These are phyloP conservation scores for Lipomyces yamadae DNA, from an alignment of 805 yeast species.

Conservation along the genomic window DNA sequence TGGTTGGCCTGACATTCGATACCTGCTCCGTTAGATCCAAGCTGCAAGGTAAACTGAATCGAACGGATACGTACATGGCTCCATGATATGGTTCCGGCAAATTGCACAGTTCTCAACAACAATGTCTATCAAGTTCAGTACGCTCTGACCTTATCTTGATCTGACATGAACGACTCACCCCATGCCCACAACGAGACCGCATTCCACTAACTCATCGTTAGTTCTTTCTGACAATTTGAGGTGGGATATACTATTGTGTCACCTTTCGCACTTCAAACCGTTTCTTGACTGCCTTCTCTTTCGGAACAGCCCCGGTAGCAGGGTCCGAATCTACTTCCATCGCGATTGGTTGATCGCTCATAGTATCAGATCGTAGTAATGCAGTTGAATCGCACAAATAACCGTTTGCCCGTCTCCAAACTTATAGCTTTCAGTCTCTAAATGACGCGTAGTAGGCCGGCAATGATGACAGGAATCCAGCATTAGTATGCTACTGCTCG, in stretches of 20 bases:
- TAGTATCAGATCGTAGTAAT: not conserved
- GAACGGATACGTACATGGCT: constrained; percentile 64
- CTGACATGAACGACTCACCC: constrained; percentile 46
- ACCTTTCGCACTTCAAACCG: constrained; percentile 86
- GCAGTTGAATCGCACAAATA: not conserved
- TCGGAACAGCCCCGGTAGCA: not conserved
- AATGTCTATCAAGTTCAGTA: constrained; percentile 53
- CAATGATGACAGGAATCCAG: too few relatives aligned
- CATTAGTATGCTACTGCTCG: too few relatives aligned
- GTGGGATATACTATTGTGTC: constrained; percentile 1
- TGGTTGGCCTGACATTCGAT: constrained; percentile 91
- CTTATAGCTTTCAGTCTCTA: not conserved
- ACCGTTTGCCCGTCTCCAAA: too few relatives aligned
- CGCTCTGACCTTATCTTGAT: not conserved
- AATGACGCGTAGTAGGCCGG: not conserved
- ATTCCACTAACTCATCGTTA: constrained; percentile 63
- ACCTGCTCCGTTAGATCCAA: constrained; percentile 23
- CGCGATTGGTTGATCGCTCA: constrained; percentile 20
- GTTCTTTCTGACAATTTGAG: not conserved
- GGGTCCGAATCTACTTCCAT: constrained; percentile 32
- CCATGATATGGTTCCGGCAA: constrained; percentile 98
- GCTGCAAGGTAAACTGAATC: not conserved
- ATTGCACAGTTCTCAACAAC: constrained; percentile 96
- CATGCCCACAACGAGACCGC: constrained; percentile 99
- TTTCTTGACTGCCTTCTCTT: constrained; percentile 52